These are phyloP conservation scores for Alliaria petiolata DNA, from an alignment of 345 rosid species.

Conservation along the genomic window DNA sequence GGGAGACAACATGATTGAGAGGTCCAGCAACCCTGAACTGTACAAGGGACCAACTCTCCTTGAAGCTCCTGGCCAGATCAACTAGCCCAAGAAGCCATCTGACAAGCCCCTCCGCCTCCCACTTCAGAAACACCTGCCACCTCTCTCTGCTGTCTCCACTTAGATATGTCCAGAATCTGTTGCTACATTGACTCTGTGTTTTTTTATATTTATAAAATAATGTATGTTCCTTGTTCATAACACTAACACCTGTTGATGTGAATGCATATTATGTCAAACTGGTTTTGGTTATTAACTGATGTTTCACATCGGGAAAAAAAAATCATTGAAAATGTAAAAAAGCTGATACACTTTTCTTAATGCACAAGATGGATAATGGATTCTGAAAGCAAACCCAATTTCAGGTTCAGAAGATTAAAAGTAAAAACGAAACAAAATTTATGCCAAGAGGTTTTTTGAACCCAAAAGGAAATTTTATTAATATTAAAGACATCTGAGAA, in stretches of 20 bases:
- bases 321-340: no score
- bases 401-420: no score
- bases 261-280: neutral
- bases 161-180: neutral
- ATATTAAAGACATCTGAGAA: neutral
- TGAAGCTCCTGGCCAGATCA: slow-evolving; percentile 45
- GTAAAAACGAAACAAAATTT: neutral
- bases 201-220: neutral
- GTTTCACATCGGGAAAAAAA: no score
- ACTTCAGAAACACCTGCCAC: slow-evolving; percentile 10
- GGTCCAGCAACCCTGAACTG: slow-evolving; percentile 50
- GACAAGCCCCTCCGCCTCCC: no score
- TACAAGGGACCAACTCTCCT: slow-evolving; percentile 54
- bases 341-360: neutral
- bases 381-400: no score
- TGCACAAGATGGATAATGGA: no score
- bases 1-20: slow-evolving; percentile 57
- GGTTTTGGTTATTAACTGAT: no score
- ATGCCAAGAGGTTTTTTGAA: neutral
- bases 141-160: slow-evolving; percentile 1
- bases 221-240: neutral
- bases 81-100: slow-evolving; percentile 73
- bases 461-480: neutral
- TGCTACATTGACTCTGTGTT: neutral
- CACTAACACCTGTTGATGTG: neutral